Evolutionary conservation across 768 basidiomycete species (phyloP).

Genomic region (Scleroderma citrinum): DNA sequence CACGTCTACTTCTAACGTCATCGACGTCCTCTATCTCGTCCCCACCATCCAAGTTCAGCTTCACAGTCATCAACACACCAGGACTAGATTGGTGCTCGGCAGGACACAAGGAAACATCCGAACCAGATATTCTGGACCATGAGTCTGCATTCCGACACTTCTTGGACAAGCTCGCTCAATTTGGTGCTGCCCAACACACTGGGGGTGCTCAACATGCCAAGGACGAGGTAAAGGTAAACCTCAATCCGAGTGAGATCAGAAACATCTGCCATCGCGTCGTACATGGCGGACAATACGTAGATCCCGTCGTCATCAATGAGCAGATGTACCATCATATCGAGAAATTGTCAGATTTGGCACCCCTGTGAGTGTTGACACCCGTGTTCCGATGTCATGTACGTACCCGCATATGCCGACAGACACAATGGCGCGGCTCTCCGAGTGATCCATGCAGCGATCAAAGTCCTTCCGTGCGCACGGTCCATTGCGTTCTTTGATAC

Average conservation of each 20-base stretch:
- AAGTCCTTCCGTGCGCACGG: slow-evolving; percentile 56
- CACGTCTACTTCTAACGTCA: slow-evolving; percentile 44
- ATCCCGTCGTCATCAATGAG: slow-evolving; percentile 62
- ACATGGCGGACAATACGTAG: slow-evolving; percentile 77
- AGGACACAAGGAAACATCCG: slow-evolving; percentile 20
- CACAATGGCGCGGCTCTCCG: slow-evolving; percentile 60
- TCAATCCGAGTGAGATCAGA: slow-evolving; percentile 40
- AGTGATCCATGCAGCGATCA: slow-evolving; percentile 56
- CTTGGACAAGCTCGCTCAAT: slow-evolving; percentile 39
- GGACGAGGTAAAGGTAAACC: slow-evolving; percentile 10
- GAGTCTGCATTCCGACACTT: slow-evolving; percentile 59
- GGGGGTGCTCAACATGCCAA: neutral
- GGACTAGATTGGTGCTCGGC: neutral
- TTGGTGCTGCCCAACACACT: slow-evolving; percentile 13
- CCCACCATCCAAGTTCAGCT: slow-evolving; percentile 48
- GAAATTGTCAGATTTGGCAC: slow-evolving; percentile 72
- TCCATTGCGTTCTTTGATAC: slow-evolving; percentile 89
- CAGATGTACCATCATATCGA: slow-evolving; percentile 70
- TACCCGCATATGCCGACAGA: slow-evolving; percentile 22
- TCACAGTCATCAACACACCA: slow-evolving; percentile 18
- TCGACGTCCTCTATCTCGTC: slow-evolving; percentile 54
- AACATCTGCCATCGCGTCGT: slow-evolving; percentile 78
- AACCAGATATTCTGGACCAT: slow-evolving; percentile 46
- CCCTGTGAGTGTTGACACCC: slow-evolving; percentile 46
- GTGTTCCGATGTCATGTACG: neutral